Base-by-base conservation (phyloP, 352 stramenopile genomes). In the Pythium sp. region DNA sequence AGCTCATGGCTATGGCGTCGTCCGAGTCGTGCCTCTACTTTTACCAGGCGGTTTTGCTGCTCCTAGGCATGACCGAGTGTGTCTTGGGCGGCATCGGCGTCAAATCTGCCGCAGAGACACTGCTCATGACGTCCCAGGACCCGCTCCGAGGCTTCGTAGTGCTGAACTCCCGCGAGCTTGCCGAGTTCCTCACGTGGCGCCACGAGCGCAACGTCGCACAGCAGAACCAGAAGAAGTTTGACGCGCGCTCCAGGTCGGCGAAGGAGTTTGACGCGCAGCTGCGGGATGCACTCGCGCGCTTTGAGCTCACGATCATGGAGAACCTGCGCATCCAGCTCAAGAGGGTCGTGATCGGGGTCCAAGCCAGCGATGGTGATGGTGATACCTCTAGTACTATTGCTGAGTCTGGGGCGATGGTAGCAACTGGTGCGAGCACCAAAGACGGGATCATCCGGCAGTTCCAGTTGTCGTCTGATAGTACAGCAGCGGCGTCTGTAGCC, bases 11-110 rank as follows among this genome's bases (percentile, higher is more conserved):
- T 14, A 58, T 58, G 51, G 51, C 51, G 51, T 34, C 51, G 12
- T 58, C 51, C 51, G 34, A 58, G 5, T 28, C 51, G 51, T 58
- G 51, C 22, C 51, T 58, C 51, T 58, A 58, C 26, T 58, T 58
- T 4, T 58, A 58, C 24, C 51, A 58, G 51, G 51, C 51, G 24
- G 8, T 20, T 1, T 9, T 58, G 51, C 51, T 58, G 51, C 51
- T 58, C 12, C 51, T 12, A 4, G 51, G 18, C 12, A 58, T 58
- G 24, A 58, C 3, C 12, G 51, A 58, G 51, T 58, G 51, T 8
- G 3, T 58, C 5, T 14, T 58, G 24, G 51, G 51, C 12, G 12
- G 51, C 51, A 58, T 58, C 26, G 51, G 51, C 51, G 24, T 36
- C 51, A 58, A 58, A 14, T 58, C 51, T 18, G 51, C 12, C 51